These are phyloP conservation scores for Thraustotheca clavata DNA, from an alignment of 352 stramenopile genomes.

Conservation along the genomic window DNA sequence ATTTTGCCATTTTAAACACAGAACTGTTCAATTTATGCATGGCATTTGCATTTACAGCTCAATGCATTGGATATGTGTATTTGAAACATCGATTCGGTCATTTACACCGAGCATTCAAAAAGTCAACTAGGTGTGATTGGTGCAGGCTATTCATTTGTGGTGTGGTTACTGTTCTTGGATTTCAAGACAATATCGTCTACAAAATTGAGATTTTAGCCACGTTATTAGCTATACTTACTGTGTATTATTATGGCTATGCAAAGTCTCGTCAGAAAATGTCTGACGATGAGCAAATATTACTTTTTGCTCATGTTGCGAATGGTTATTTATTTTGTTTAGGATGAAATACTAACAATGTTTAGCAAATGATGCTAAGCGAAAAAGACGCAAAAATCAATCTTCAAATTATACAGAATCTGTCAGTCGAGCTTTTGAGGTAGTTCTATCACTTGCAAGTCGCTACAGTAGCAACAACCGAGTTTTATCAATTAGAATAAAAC, in stretches of 20 bases:
- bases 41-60: slow-evolving; percentile 23
- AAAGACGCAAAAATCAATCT: too few relatives aligned
- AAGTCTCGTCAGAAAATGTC: slow-evolving; percentile 29
- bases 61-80: slow-evolving; percentile 32
- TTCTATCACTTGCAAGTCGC: too few relatives aligned
- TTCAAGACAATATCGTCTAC: slow-evolving; percentile 22
- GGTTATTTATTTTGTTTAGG: too few relatives aligned
- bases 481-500: too few relatives aligned
- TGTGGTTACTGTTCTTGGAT: slow-evolving; percentile 26
- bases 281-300: slow-evolving; percentile 27
- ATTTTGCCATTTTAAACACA: slow-evolving; percentile 20
- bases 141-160: slow-evolving; percentile 24
- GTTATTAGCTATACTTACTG: slow-evolving; percentile 12
- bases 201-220: slow-evolving; percentile 16
- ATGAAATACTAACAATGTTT: too few relatives aligned
- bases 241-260: slow-evolving; percentile 28
- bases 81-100: slow-evolving; percentile 23
- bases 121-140: slow-evolving; percentile 28
- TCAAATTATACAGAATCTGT: too few relatives aligned
- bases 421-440: too few relatives aligned
- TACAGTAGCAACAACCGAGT: too few relatives aligned
- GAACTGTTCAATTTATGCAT: slow-evolving; percentile 28
- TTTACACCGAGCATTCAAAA: slow-evolving; percentile 22
- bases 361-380: too few relatives aligned
- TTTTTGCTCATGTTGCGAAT: slow-evolving; percentile 30